Evolutionary conservation across 352 stramenopile species (phyloP).

Genomic region (Phytopythium vexans): DNA sequence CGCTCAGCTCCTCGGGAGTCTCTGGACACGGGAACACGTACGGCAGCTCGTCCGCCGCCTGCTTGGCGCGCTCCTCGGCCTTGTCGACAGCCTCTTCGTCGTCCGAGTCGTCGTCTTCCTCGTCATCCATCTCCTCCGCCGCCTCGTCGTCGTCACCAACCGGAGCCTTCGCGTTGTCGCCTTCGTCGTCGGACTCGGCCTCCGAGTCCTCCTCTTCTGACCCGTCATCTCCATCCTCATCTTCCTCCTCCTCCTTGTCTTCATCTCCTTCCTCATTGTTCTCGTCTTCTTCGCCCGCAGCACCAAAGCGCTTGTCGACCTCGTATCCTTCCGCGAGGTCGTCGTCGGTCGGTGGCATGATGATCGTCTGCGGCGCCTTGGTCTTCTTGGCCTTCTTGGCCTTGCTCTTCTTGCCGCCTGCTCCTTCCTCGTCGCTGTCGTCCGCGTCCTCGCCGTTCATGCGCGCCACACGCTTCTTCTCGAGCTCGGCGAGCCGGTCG

Average conservation of each 20-base stretch:
- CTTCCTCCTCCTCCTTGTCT: constrained; percentile 32
- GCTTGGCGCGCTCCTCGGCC: constrained; percentile 43
- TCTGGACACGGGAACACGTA: constrained; percentile 95
- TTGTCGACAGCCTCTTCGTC: constrained; percentile 72
- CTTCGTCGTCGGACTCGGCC: constrained; percentile 37
- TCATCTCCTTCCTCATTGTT: constrained; percentile 21
- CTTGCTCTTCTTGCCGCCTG: constrained; percentile 40
- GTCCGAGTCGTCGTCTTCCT: constrained; percentile 65
- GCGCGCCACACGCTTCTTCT: constrained; percentile 91
- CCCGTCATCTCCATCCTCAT: constrained; percentile 36
- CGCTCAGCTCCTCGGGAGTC: constrained; percentile 87
- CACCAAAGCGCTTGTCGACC: constrained; percentile 56
- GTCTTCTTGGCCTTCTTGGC: constrained; percentile 41
- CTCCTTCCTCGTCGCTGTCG: constrained; percentile 58
- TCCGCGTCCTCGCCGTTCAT: constrained; percentile 92
- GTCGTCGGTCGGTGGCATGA: constrained; percentile 86
- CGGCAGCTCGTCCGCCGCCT: constrained; percentile 84
- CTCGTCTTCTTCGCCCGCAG: constrained; percentile 18
- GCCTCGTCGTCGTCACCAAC: constrained; percentile 41
- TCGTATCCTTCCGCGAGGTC: constrained; percentile 88
- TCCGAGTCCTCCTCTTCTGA: constrained; percentile 64
- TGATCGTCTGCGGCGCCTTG: constrained; percentile 51
- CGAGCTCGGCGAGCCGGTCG: constrained; percentile 88
- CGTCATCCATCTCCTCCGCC: constrained; percentile 37
- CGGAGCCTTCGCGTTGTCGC: constrained; percentile 38